Base-by-base conservation (phyloP, 2,329 filamentous ascomycete species). In the Botrytis tulipae region DNA sequence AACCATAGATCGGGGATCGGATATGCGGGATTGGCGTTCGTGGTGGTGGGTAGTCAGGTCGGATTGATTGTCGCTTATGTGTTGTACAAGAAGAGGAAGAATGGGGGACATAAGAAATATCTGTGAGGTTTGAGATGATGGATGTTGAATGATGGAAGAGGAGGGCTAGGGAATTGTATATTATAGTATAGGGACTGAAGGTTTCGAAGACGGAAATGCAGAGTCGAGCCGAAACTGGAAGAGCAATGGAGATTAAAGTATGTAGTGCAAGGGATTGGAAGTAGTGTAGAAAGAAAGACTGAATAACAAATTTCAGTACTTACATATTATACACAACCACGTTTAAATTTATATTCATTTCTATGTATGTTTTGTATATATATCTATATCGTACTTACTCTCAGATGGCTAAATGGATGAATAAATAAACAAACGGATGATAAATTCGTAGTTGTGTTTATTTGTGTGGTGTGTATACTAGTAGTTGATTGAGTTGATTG, bases 11-110 rank as follows among this genome's bases (percentile, higher is more conserved):
- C 72, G 46, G 65, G 68, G 6, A 60, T 67, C 59, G 48, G 62
- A 6, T 66, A 66, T 44, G 75, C 73, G 16, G 74, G 73, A 5
- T 67, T 75, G n/a, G 73, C 69, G 25, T 67, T 77, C 54, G 59
- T 79, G 12, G 78, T 80, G 9, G 20, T 80, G 14, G 77, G 76
- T 2, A 77, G 78, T 73, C 80, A 82, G 73, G 74, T 72, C 7
- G 57, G 78, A n/a, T 40, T 79, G 37, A 73, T 78, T 14, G 76
- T 71, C 4, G 76, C 73, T 6, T 82, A 80, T 74, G 44, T 80
- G 29, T 42, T 78, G 42, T 82, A 82, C 72, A 82, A 81, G 76
- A 77, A 75, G 71, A 78, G 79, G 62, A 80, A 77, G 74, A 74
- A 73, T 59, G 76, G 75, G 44, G 73, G 67, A 37, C 76, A 74